Conservation (phyloP, 1,139 yeast species). For the Geotrichum phurueaensis region DNA sequence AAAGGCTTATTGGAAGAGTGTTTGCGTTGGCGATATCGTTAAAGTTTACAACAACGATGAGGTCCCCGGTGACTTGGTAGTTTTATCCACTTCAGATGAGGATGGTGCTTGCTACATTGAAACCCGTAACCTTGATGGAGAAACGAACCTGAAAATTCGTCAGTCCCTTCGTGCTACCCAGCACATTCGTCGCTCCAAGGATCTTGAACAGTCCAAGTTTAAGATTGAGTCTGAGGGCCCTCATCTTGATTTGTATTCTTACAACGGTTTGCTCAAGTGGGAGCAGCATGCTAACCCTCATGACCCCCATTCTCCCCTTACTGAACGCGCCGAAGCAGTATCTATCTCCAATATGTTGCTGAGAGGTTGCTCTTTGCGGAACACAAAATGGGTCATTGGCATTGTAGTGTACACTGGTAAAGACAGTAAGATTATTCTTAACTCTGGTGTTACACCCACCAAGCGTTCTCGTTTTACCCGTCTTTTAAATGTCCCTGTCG, state of each 20-base stretch:
- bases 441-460: conserved; percentile 89
- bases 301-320: conserved; percentile 22
- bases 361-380: conserved; percentile 73
- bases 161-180: conserved; percentile 67
- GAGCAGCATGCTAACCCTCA: conserved; percentile 24
- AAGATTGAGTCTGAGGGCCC: conserved; percentile 95
- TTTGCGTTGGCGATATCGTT: conserved; percentile 82
- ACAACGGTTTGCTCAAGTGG: conserved; percentile 75
- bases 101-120: conserved; percentile 93
- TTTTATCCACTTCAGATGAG: conserved; percentile 73
- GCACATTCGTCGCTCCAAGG: conserved; percentile 63
- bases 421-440: conserved; percentile 89
- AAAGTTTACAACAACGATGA: conserved; percentile 83
- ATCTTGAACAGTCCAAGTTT: conserved; percentile 67
- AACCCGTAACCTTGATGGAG: conserved; percentile 94
- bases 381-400: conserved; percentile 49
- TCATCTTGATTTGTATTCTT: conserved; percentile 73
- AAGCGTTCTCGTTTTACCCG: conserved; percentile 77
- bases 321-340: conserved; percentile 53
- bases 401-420: conserved; percentile 84
- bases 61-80: conserved; percentile 83
- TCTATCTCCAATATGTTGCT: conserved; percentile 72
- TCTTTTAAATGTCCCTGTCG: conserved; percentile 76
- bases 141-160: conserved; percentile 81
- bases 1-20: conserved; percentile 79